A percentile compares a stretch with the other conserved stretches of the same genome.
phyloP scores from a whole-genome alignment of 306 rosid species.

The Vigna mungo region DNA sequence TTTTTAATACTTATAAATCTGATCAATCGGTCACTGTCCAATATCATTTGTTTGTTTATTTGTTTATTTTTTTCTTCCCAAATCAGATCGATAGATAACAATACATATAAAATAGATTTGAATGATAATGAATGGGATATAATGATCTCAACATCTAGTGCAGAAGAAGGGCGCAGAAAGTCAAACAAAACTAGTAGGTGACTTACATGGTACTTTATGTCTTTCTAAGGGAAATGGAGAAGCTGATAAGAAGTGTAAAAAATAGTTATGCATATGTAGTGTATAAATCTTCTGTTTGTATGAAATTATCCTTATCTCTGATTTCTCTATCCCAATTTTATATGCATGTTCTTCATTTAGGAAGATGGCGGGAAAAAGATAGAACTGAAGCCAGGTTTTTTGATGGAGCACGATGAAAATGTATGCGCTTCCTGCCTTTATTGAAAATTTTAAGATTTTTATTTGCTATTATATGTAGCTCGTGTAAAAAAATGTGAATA shows the following conservation, averaged over 20 bases:
- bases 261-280: neutral
- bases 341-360: conserved; percentile 50
- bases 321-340: neutral
- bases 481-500: conserved; percentile 38
- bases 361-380: conserved; percentile 93
- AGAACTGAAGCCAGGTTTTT: conserved; percentile 92
- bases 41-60: neutral
- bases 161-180: neutral
- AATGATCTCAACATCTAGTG: conserved; percentile 20
- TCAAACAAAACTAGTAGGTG: conserved; percentile 16
- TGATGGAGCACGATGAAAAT: conserved; percentile 90
- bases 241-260: conserved; percentile 11
- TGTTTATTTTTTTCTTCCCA: neutral
- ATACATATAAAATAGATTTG: neutral
- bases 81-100: conserved; percentile 27
- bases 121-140: conserved; percentile 36
- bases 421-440: conserved; percentile 55
- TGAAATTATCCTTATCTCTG: conserved; percentile 14
- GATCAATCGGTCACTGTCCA: conserved; percentile 25
- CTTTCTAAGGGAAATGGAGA: conserved; percentile 13
- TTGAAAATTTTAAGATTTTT: conserved; percentile 25
- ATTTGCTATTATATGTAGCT: neutral
- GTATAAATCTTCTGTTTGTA: neutral
- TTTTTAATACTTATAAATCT: conserved; percentile 16
- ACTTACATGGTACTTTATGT: neutral